Base-by-base conservation (phyloP, 2,329 filamentous ascomycete species). In the Pyrenochaeta sp. region DNA sequence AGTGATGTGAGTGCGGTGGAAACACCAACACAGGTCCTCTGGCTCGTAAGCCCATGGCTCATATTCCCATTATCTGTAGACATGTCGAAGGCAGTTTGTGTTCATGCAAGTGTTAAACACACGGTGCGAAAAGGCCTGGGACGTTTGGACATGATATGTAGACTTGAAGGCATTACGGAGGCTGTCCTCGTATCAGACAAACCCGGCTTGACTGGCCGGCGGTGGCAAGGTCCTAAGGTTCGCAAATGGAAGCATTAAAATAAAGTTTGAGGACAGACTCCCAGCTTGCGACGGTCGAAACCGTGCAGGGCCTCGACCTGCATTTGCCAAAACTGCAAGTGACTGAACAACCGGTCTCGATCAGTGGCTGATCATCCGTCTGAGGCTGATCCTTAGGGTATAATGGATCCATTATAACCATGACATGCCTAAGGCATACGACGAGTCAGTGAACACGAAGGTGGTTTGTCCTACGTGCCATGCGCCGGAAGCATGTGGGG, bases 1-100 rank as follows among this genome's bases (percentile, higher is more conserved):
- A 63, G 22, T 17, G 47, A 35, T 4, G 61, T 66, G 9, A 65
- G 55, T 3, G 51, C 50, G 3, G 51, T 56, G 8, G 60, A 47
- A 15, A 61, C 51, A 13, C 54, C 58, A 17, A 54, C 48, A 28
- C 57, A 61, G 17, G 40, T 19, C 35, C 58, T 48, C 23, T 57
- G 61, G 20, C 46, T 47, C 29, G 34, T 19, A 17, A 49, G 37
- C 14, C 32, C 21, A n/a, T 22, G 31, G 9, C n/a, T 34, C 15
- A 23, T 36, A 17, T 8, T 20, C n/a, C 2, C 13, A 15, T 14
- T 11, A 11, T 29, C 21, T 26, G 23, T 14, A 19, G 39, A 30
- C 36, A 40, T 30, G 7, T 21, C 26, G 17, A 29, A 11, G 32
- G 28, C 21, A n/a, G n/a, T n/a, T n/a, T n/a, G 35, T 19, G 38